A percentile compares a stretch with the other conserved stretches of the same genome.
Evolutionary conservation across 768 basidiomycete genomes (phyloP).

Genomic region (Leccinum ochraceum): DNA sequence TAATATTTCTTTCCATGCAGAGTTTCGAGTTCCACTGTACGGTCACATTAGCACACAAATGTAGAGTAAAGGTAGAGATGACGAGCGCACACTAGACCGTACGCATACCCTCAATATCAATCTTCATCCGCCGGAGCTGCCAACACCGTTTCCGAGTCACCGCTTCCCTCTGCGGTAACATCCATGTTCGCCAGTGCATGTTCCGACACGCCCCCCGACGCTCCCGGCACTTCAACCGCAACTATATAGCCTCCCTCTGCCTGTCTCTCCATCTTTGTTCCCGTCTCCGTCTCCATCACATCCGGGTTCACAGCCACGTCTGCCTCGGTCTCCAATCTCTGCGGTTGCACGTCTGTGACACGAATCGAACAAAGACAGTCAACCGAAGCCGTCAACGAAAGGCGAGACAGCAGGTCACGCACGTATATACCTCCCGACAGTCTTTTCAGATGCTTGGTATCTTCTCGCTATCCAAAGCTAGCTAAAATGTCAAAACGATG

Average conservation of each 20-base stretch:
- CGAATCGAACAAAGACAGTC: not conserved
- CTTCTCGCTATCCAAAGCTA: conserved; percentile 71
- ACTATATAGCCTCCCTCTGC: not conserved
- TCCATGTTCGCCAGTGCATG: not conserved
- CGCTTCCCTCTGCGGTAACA: not conserved
- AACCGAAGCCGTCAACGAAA: not conserved
- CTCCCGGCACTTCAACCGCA: not conserved
- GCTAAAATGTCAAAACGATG: not conserved
- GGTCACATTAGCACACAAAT: too few species aligned
- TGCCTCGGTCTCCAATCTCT: conserved; percentile 46
- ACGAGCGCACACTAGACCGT: too few species aligned
- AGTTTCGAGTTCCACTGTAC: too few species aligned
- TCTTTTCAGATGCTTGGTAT: conserved; percentile 46
- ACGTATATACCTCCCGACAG: conserved; percentile 66
- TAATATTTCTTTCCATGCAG: too few species aligned
- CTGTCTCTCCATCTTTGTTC: not conserved
- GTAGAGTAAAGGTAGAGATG: too few species aligned
- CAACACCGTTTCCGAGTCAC: not conserved
- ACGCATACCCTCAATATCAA: not conserved
- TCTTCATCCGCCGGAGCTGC: conserved; percentile 1
- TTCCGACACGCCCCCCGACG: not conserved
- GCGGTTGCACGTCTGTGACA: conserved; percentile 41
- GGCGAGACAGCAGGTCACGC: conserved; percentile 26
- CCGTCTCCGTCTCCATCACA: conserved; percentile 2
- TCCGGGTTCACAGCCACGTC: conserved; percentile 17